phyloP scores from a whole-genome alignment of 2,329 filamentous ascomycete genomes.

The Biscogniauxia mediterranea region DNA sequence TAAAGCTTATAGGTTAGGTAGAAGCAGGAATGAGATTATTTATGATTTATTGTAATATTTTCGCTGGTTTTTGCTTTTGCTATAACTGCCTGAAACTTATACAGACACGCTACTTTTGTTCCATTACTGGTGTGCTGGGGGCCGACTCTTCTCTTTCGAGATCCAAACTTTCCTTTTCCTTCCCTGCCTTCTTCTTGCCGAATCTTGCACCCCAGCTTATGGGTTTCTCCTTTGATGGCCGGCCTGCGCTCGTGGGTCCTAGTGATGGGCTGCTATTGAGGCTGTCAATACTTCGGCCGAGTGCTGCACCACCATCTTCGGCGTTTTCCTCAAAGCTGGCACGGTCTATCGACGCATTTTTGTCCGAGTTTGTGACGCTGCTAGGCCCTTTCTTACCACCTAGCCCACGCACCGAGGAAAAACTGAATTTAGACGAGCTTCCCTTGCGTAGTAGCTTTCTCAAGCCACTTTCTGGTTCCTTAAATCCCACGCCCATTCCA shows the following conservation, averaged over 20 bases:
- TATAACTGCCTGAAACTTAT: not conserved
- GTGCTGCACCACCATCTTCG: constrained; percentile 38
- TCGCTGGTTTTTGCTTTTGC: not conserved
- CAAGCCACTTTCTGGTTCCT: constrained; percentile 57
- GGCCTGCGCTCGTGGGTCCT: constrained; percentile 48
- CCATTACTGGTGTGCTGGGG: constrained; percentile 21
- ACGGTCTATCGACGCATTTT: constrained; percentile 53
- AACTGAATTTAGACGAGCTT: constrained; percentile 63
- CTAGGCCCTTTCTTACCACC: constrained; percentile 57
- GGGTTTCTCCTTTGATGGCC: constrained; percentile 42
- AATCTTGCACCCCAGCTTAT: constrained; percentile 50
- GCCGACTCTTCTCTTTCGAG: constrained; percentile 42
- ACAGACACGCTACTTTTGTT: constrained; percentile 17
- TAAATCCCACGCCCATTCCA: constrained; percentile 39
- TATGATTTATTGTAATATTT: constrained; percentile 4
- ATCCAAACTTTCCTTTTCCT: constrained; percentile 56
- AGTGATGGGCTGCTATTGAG: constrained; percentile 55
- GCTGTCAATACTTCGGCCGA: constrained; percentile 56
- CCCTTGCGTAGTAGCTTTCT: constrained; percentile 64
- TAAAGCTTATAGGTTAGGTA: too few relatives aligned
- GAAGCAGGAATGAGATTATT: not conserved
- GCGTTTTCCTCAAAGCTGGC: constrained; percentile 57
- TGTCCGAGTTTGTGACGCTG: constrained; percentile 57
- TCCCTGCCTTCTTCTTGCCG: constrained; percentile 56
- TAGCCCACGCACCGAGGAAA: constrained; percentile 50